Conservation (phyloP, 2,329 filamentous ascomycete genomes). For the Fusarium guadeloupense region DNA sequence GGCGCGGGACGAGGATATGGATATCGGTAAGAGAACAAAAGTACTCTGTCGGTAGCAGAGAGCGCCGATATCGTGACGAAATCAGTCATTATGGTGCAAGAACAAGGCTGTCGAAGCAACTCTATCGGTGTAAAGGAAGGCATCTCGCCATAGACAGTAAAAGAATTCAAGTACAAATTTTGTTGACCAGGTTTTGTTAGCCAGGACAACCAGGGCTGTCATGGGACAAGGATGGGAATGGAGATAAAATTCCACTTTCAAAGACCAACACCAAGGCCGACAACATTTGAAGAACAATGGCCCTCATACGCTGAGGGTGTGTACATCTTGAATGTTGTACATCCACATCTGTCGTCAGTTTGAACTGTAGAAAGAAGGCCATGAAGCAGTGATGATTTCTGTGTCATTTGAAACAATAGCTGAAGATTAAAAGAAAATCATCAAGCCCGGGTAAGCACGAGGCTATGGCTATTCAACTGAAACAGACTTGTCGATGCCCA, state of each 20-base stretch:
- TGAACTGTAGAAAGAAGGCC: constrained; percentile 9
- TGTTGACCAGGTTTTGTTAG: constrained; percentile 29
- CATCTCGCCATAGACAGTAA: constrained; percentile 18
- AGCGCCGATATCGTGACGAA: constrained; percentile 3
- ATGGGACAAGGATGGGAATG: constrained; percentile 40
- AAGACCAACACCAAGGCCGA: constrained; percentile 34
- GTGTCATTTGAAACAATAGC: constrained; percentile 12
- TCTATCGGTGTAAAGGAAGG: constrained; percentile 11
- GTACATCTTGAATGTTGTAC: constrained; percentile 26
- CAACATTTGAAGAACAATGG: constrained; percentile 28
- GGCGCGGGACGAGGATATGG: neutral
- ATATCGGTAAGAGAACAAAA: constrained; percentile 10
- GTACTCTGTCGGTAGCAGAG: neutral
- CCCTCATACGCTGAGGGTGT: constrained; percentile 32
- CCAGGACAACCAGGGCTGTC: constrained; percentile 26
- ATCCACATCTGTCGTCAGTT: constrained; percentile 10
- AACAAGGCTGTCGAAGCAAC: constrained; percentile 10
- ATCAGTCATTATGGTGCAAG: constrained; percentile 18
- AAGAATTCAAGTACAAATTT: constrained; percentile 31
- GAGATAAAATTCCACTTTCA: constrained; percentile 29
- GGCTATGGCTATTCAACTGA: neutral
- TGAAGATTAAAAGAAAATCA: constrained; percentile 7
- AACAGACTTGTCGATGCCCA: constrained; percentile 22
- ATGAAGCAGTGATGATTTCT: constrained; percentile 4
- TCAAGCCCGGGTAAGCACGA: constrained; percentile 1